Evolutionary conservation across 1,284 basidiomycete species (phyloP), one percentile per base, ranked within the genome.

Genomic region (Cyathus olla): DNA sequence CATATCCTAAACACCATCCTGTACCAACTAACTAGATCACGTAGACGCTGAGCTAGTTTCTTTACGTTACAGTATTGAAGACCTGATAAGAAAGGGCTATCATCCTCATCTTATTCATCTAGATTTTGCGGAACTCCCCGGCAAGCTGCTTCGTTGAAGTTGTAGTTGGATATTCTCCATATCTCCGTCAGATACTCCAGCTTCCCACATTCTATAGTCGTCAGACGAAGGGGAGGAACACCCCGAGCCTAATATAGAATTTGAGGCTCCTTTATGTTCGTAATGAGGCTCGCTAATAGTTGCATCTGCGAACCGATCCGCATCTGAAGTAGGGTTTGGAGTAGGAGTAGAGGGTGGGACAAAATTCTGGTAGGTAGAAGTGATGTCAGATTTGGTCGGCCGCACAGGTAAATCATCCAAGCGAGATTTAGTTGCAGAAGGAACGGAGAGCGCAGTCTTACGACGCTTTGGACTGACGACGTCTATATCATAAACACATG

Each of bases 161-260:
- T 27, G 24, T 9, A 27, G 21, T 11, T 57, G 19, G 10, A 67
- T 27, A 10, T 66, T 56, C 28, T 63, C 60, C 8, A 52, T 55
- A 35, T 35, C 31, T 35, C 13, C 13, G 13, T 6, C 31, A 27
- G 49, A 31, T 21, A 51, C 27, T 13, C n/a, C 26, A 51, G 56
- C 57, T 47, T 72, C 72, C 67, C 70, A 69, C 13, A 37, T 62
- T 57, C 66, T 67, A 28, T 69, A 71, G 51, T 72, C 65, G 29
- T 60, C 55, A 15, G 62, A 44, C 28, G 44, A 26, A 21, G 60
- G 19, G 10, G 28, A 26, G 26, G 2, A 51, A 27, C 15, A 29
- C 28, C 49, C 21, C 21, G 49, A 46, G 19, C 9, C 44, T 21
- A 24, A 4, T 51, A 28, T 27, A n/a, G 49, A 21, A 13, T 10